Evolutionary conservation across 345 rosid species (phyloP), one percentile per base, ranked within the genome.

Genomic region (Heritiera littoralis): DNA sequence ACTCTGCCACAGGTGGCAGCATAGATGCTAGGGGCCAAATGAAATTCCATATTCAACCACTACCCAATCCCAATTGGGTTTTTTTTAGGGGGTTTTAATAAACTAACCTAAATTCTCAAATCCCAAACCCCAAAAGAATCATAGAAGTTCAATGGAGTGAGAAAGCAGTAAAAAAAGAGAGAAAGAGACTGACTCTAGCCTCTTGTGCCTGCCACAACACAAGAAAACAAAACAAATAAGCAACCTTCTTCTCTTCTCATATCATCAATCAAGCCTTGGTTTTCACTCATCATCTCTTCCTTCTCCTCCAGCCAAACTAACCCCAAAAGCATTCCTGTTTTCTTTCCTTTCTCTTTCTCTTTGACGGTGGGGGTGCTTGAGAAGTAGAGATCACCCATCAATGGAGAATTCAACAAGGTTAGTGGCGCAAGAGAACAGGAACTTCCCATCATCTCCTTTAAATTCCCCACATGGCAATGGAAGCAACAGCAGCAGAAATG

Each of bases 381-480:
- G 38, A 3, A 35, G 38, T 35, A 35, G 17, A 70, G 41, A 70
- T 77, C 74, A 12, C n/a, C 55, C 38, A 68, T 81, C 83, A 81
- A 92, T 92, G 95, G 94, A 93, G 86, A 85, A 68, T 75, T 18
- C 87, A 79, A 72, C 87, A 75, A 88, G 79, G 32, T 77, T 76
- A 80, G 13, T 11, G 1, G 79, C 55, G 15, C 88, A 86, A 76
- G 90, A 89, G 60, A 86, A 65, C 81, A 89, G 77, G 59, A 86
- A 85, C 84, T 30, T 72, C 30, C 46, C 54, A 11, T 86, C 86
- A 79, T 85, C 95, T 86, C 86, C 92, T 20, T 51, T 80, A 58
- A 85, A 79, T 85, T 86, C 94, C 63, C 94, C 92, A 67, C 84
- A 70, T 40, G 69, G 77, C 87, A 83, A 69, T 78, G 85, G 85